Conservation (phyloP, 225 moss, liverwort and hornwort genomes). For the Antitrichia curtipendula region DNA sequence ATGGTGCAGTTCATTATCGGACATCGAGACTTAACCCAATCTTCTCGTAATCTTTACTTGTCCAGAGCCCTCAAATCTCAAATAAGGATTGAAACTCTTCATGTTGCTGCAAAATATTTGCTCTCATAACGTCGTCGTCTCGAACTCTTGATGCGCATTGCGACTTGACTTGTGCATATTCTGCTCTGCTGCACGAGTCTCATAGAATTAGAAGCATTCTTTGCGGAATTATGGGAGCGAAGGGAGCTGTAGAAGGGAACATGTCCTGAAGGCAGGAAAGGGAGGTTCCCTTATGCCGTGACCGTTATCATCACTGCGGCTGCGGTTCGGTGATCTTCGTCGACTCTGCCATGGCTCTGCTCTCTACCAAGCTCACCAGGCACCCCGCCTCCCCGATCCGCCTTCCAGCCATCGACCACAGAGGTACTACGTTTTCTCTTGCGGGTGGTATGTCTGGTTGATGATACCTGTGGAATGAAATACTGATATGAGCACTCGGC, state of each 20-base stretch:
- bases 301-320: conserved; percentile 28
- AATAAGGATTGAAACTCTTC: not conserved
- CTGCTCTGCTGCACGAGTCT: not conserved
- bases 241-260: not conserved
- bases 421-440: not conserved
- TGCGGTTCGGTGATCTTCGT: not conserved
- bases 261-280: not conserved
- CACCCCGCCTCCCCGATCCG: not conserved
- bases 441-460: not conserved
- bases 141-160: not conserved
- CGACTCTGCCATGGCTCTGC: conserved; percentile 2
- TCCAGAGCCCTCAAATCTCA: not conserved
- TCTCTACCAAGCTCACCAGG: conserved; percentile 5
- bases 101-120: not conserved
- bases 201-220: not conserved
- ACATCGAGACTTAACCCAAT: not conserved
- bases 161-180: not conserved
- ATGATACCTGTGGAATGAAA: not conserved
- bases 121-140: not conserved
- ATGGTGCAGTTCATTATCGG: not conserved
- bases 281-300: conserved; percentile 13
- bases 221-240: not conserved
- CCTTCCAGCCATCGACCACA: conserved; percentile 1
- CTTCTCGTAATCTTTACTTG: not conserved
- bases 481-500: not conserved